These are phyloP conservation scores for Neurospora discreta DNA, from an alignment of 495 filamentous ascomycete genomes.

Conservation along the genomic window DNA sequence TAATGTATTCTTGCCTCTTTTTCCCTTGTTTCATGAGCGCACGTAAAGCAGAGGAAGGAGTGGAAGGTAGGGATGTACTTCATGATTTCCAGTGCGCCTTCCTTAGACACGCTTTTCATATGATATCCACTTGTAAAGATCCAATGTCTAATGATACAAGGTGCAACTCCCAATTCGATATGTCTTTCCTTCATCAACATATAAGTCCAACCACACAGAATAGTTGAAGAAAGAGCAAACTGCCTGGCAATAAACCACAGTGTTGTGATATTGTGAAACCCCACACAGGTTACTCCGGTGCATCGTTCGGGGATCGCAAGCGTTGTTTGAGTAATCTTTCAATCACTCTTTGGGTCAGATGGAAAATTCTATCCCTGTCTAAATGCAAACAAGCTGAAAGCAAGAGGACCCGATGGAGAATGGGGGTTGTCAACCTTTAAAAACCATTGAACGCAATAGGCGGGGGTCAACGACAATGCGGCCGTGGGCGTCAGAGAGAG, in stretches of 20 bases:
- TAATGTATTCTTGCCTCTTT: neutral
- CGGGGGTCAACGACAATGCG: neutral
- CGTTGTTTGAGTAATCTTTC: neutral
- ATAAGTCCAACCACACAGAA: neutral
- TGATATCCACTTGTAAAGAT: neutral
- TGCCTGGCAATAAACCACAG: neutral
- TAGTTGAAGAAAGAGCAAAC: neutral
- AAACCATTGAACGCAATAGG: neutral
- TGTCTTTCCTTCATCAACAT: neutral
- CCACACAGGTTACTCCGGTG: neutral
- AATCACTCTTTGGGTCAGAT: neutral
- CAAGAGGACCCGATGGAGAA: neutral
- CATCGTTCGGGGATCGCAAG: neutral
- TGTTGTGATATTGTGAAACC: neutral
- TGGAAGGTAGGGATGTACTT: neutral
- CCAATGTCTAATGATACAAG: neutral
- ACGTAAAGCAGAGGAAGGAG: neutral
- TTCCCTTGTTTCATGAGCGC: neutral
- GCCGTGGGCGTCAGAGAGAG: neutral
- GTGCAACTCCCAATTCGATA: neutral
- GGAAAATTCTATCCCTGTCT: neutral
- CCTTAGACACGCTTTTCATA: neutral
- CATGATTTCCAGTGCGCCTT: neutral
- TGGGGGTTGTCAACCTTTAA: neutral
- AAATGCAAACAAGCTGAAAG: neutral